Evolutionary conservation across 768 basidiomycete genomes (phyloP), one percentile per base, ranked within the genome.

Genomic region (Pleurotus platypus): DNA sequence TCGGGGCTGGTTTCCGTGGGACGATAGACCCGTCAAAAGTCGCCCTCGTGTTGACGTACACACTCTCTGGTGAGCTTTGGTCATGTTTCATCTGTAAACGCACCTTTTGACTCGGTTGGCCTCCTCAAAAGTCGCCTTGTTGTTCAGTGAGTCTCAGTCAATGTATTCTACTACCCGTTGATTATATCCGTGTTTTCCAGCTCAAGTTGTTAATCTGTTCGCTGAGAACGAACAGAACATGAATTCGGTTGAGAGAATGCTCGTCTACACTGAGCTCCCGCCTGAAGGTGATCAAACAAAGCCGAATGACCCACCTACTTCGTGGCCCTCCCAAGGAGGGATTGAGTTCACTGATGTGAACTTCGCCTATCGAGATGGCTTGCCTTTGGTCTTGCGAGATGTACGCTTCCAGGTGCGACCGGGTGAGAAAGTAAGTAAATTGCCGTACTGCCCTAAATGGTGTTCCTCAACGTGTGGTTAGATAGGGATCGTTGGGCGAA

Each of bases 341-440:
- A 77, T 90, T 49, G 64, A 67, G 22, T 90, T 89, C 68, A 67
- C 69, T 4, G 65, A 85, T 56, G 84, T 87, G 30, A 67, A 76
- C 16, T 62, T 84, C 56, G 63, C 71, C 2, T 91, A 90, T 67
- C 75, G 87, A 5, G 72, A 77, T 12, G 84, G 81, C 7, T 71
- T 90, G 8, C 87, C 87, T 3, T 70, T 82, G n/a, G 85, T 90
- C 1, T 69, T 90, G 38, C 82, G 84, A 60, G 80, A 75, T n/a
- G 69, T 90, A 57, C 75, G 64, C 51, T 87, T 90, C 62, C 61
- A 74, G 4, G 71, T 87, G 42, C 67, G 69, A 22, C 71, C 84
- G 1, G 84, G 87, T 13, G 86, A 89, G 66, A 89, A 89, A 74
- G 86, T 86, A 42, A 53, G 64, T 30, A 16, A 22, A 46, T 43